A percentile compares a stretch with the other conserved stretches of the same genome.
Conservation (phyloP, 164 flowering plant genomes). For the Paratinospora sagittata region DNA sequence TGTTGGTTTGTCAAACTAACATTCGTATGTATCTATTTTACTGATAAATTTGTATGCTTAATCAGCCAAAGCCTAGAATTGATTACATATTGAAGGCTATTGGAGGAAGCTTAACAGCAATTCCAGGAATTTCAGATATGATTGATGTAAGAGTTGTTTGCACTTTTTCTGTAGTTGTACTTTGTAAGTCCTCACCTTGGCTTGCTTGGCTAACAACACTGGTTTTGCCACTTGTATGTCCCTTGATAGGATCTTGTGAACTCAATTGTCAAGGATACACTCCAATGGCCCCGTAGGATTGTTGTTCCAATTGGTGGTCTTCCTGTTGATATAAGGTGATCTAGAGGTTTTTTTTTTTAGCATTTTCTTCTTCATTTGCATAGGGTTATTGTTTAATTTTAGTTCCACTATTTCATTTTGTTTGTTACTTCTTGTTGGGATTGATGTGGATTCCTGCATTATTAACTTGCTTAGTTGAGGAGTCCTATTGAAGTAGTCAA, state of each 20-base stretch:
- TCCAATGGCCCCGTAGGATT: slow-evolving; percentile 98
- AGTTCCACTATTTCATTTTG: too few relatives aligned
- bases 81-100: slow-evolving; percentile 93
- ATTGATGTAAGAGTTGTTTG: slow-evolving; percentile 66
- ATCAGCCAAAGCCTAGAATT: slow-evolving; percentile 88
- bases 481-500: not conserved
- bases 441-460: not conserved
- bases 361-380: not conserved
- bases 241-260: slow-evolving; percentile 71
- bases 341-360: not conserved
- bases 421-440: not conserved
- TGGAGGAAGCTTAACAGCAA: slow-evolving; percentile 96
- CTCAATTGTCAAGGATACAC: slow-evolving; percentile 80
- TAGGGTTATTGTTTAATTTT: too few relatives aligned
- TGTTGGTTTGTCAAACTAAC: too few relatives aligned
- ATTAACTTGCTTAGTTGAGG: not conserved
- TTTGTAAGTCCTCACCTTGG: not conserved
- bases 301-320: slow-evolving; percentile 95
- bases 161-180: not conserved
- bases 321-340: slow-evolving; percentile 79
- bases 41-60: slow-evolving; percentile 11
- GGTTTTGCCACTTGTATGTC: not conserved
- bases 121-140: slow-evolving; percentile 97
- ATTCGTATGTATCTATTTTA: not conserved
- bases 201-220: not conserved